Conservation (phyloP, 208 protist species). For the Leptomonas seymouri region DNA sequence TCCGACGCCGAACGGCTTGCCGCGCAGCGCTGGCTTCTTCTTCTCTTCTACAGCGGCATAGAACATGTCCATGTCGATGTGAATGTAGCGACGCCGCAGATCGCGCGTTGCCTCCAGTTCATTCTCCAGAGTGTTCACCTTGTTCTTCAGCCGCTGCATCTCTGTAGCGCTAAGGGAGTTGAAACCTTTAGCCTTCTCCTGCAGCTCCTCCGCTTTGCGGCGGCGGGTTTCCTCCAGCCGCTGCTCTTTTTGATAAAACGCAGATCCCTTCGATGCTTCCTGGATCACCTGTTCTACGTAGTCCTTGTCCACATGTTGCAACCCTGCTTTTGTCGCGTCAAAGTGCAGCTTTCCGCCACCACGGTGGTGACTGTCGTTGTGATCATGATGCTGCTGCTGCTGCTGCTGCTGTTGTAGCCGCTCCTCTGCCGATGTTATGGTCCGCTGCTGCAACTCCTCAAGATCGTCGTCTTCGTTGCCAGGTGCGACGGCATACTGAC, state of each 20-base stretch:
- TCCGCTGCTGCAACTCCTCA: neutral
- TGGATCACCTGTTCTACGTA: constrained; percentile 86
- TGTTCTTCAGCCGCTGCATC: constrained; percentile 45
- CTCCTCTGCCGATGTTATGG: neutral
- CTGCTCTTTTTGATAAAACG: constrained; percentile 86
- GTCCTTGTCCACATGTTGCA: constrained; percentile 80
- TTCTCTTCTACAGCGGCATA: constrained; percentile 91
- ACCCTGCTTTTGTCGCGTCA: constrained; percentile 77
- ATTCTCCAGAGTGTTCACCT: constrained; percentile 57
- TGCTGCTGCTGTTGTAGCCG: neutral
- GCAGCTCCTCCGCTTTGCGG: constrained; percentile 53
- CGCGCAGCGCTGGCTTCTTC: constrained; percentile 89
- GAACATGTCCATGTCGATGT: constrained; percentile 96
- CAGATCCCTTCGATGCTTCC: constrained; percentile 69
- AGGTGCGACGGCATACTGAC: constrained; percentile 11
- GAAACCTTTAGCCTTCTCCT: constrained; percentile 61
- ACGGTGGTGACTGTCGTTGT: constrained; percentile 10
- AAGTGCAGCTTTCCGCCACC: constrained; percentile 66
- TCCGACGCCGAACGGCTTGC: constrained; percentile 95
- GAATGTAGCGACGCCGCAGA: constrained; percentile 71
- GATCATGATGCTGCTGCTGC: constrained; percentile 17
- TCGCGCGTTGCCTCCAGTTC: constrained; percentile 76
- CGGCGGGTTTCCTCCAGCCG: constrained; percentile 57
- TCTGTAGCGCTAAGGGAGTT: constrained; percentile 37
- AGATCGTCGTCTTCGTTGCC: constrained; percentile 16